A percentile compares a stretch with the other conserved stretches of the same genome.
Conservation (phyloP, 495 filamentous ascomycete species). For the Penicillium longicatenatum region DNA sequence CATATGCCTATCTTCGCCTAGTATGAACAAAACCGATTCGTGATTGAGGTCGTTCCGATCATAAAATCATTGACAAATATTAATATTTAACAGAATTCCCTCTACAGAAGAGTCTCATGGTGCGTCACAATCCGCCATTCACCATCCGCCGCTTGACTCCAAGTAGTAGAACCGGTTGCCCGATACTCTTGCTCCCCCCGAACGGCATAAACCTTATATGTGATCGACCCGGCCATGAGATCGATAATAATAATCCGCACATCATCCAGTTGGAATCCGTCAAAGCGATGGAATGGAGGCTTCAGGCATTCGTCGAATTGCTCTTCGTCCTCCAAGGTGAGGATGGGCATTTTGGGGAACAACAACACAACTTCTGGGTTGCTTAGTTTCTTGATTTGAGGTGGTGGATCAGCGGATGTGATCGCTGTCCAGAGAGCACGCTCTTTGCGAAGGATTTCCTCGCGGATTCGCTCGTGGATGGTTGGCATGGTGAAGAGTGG, state of each 20-base stretch:
- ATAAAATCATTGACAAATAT: constrained; percentile 1
- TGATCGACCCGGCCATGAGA: constrained; percentile 46
- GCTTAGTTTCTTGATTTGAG: constrained; percentile 41
- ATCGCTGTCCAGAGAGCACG: constrained; percentile 47
- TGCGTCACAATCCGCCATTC: constrained; percentile 45
- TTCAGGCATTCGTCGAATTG: constrained; percentile 31
- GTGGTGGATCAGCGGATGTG: constrained; percentile 44
- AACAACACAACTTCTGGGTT: constrained; percentile 38
- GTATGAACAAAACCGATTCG: constrained; percentile 3
- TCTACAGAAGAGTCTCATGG: constrained; percentile 40
- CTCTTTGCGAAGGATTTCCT: constrained; percentile 43
- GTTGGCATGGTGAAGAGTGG: constrained; percentile 31
- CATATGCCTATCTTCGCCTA: background rate
- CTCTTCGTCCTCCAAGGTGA: constrained; percentile 35
- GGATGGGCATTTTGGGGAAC: constrained; percentile 41
- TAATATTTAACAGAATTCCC: background rate
- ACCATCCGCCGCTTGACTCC: constrained; percentile 48
- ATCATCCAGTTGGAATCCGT: constrained; percentile 41
- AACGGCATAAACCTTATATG: constrained; percentile 37
- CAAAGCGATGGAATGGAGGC: constrained; percentile 47
- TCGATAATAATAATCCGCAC: constrained; percentile 47
- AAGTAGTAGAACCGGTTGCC: constrained; percentile 42
- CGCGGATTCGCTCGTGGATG: constrained; percentile 51
- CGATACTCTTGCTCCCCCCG: constrained; percentile 30
- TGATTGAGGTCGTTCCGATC: background rate